Conservation (phyloP, 257 asterid species). For the Gentiana macrophylla region DNA sequence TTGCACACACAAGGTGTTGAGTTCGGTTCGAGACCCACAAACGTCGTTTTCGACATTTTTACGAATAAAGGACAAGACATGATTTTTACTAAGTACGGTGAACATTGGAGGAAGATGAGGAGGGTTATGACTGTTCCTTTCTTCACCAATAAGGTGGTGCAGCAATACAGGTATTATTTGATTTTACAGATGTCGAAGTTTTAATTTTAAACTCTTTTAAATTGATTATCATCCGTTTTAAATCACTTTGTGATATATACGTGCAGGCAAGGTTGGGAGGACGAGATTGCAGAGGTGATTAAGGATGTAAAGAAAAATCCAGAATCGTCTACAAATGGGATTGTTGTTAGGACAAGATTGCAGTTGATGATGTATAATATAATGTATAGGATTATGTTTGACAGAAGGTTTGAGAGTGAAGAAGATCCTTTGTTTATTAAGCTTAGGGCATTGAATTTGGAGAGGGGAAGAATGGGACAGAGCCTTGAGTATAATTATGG, state of each 20-base stretch:
- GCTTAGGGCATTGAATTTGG: constrained; percentile 76
- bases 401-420: constrained; percentile 68
- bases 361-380: constrained; percentile 95
- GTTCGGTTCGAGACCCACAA: constrained; percentile 80
- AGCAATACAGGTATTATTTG: constrained; percentile 31
- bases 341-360: constrained; percentile 61
- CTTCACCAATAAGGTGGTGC: constrained; percentile 85
- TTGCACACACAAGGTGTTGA: constrained; percentile 91
- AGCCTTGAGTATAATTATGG: constrained; percentile 93
- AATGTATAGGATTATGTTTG: constrained; percentile 87
- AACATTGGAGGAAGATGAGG: constrained; percentile 97
- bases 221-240: too few species aligned
- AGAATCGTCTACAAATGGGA: constrained; percentile 60
- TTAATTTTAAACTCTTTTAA: too few species aligned
- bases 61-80: constrained; percentile 90
- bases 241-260: too few species aligned
- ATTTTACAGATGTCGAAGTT: too few species aligned
- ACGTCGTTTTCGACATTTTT: constrained; percentile 82
- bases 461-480: constrained; percentile 88
- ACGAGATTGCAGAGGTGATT: constrained; percentile 59
- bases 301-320: constrained; percentile 77
- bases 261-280: constrained; percentile 63
- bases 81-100: constrained; percentile 95
- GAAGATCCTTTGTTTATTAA: constrained; percentile 68
- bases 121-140: constrained; percentile 93